Percentiles rank a stretch among this genome's conserved stretches.
These are phyloP conservation scores for Ceratobasidium sp. DNA, from an alignment of 1,284 basidiomycete species.

Conservation along the genomic window DNA sequence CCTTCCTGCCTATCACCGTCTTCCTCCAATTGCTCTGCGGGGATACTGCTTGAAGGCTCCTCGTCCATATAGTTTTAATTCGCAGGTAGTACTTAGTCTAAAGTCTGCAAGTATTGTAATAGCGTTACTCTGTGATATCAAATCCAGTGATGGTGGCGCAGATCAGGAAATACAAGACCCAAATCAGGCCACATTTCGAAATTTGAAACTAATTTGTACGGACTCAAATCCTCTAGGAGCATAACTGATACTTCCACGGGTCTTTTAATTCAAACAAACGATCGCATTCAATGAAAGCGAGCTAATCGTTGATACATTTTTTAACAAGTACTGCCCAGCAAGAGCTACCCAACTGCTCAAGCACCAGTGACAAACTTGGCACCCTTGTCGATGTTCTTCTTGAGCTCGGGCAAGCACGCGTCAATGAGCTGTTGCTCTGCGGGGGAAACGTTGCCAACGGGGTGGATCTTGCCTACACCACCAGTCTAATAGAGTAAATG, in stretches of 20 bases:
- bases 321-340: not conserved
- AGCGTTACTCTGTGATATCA: not conserved
- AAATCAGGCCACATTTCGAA: constrained; percentile 9
- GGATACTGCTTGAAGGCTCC: no score
- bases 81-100: no score
- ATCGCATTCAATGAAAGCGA: constrained; percentile 23
- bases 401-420: constrained; percentile 91
- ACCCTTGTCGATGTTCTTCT: constrained; percentile 98
- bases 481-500: constrained; percentile 67
- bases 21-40: not conserved
- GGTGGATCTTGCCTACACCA: constrained; percentile 92
- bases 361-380: constrained; percentile 73
- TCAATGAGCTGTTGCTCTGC: constrained; percentile 90
- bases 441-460: constrained; percentile 79
- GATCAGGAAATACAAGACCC: constrained; percentile 21
- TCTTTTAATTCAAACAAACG: constrained; percentile 5
- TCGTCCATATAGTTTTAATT: no score
- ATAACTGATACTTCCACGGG: not conserved
- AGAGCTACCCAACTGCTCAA: not conserved
- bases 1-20: no score
- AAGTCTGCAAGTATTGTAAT: not conserved
- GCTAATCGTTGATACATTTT: constrained; percentile 9
- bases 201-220: not conserved
- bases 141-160: constrained; percentile 18
- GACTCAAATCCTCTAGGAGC: not conserved